A percentile compares a stretch with the other conserved stretches of the same genome.
Evolutionary conservation across 345 rosid species (phyloP).

Genomic region (Eucalyptus erythrocorys): DNA sequence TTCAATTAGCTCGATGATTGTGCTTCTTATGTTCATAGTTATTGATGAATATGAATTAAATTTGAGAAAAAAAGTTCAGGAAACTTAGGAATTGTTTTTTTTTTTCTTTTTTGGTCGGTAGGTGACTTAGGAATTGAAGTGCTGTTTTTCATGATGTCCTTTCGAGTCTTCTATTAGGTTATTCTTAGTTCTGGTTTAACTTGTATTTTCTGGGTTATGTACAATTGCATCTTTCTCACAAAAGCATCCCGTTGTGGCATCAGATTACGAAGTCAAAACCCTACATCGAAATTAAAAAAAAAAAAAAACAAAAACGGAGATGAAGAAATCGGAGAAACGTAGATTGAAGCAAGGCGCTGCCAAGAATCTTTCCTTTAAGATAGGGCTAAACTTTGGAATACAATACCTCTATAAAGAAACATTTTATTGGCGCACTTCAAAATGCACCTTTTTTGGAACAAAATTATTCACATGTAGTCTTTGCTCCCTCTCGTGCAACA

Average conservation of each 20-base stretch:
- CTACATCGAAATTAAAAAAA: neutral
- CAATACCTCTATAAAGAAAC: neutral
- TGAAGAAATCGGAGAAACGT: neutral
- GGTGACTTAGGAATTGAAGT: neutral
- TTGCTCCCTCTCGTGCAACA: neutral
- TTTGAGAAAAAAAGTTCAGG: neutral
- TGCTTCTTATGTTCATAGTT: fast-evolving
- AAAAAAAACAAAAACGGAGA: no score
- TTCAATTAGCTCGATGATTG: fast-evolving
- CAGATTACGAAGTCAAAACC: neutral
- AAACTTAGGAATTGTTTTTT: neutral
- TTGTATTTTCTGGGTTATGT: neutral
- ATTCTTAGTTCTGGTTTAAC: neutral
- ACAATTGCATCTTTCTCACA: neutral
- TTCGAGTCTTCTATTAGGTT: neutral
- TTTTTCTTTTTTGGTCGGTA: no score
- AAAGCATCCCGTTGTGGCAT: neutral
- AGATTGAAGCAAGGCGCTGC: neutral
- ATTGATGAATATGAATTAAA: neutral
- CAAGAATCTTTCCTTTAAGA: neutral
- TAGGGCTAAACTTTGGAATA: neutral
- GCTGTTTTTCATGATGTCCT: neutral
- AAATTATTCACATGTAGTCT: neutral
- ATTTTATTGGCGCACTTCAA: neutral
- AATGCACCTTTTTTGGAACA: neutral